phyloP scores from a whole-genome alignment of 2,329 filamentous ascomycete genomes.

The Xylariaceae sp. region DNA sequence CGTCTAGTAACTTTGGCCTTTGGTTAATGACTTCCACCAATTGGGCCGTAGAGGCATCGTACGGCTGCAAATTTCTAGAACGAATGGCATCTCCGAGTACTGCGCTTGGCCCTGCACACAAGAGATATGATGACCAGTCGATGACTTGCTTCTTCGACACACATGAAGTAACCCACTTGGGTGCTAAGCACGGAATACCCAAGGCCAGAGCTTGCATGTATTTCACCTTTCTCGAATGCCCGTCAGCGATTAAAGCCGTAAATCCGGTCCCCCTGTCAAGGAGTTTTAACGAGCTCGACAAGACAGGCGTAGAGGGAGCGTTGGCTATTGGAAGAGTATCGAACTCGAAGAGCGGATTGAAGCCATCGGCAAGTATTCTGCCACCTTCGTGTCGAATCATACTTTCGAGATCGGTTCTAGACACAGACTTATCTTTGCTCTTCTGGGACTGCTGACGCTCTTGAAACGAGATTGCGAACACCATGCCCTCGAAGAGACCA shows the following conservation, averaged over 20 bases:
- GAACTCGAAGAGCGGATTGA: slow-evolving; percentile 77
- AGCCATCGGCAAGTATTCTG: slow-evolving; percentile 72
- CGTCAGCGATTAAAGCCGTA: slow-evolving; percentile 83
- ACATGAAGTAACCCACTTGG: slow-evolving; percentile 80
- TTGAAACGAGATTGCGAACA: slow-evolving; percentile 81
- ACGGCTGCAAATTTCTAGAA: slow-evolving; percentile 71
- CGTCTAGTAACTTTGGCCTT: slow-evolving; percentile 68
- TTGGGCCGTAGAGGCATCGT: slow-evolving; percentile 61
- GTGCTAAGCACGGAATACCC: slow-evolving; percentile 82
- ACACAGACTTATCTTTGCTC: slow-evolving; percentile 55
- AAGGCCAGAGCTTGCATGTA: slow-evolving; percentile 95
- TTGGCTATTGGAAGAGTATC: slow-evolving; percentile 38
- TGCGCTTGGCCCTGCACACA: slow-evolving; percentile 81
- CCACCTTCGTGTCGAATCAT: slow-evolving; percentile 76
- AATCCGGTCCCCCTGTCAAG: slow-evolving; percentile 69
- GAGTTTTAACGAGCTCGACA: slow-evolving; percentile 55
- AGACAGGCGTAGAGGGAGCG: slow-evolving; percentile 28
- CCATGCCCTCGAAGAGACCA: slow-evolving; percentile 77
- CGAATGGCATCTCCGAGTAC: slow-evolving; percentile 78
- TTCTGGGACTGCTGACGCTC: slow-evolving; percentile 55
- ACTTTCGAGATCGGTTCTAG: slow-evolving; percentile 55
- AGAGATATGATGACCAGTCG: slow-evolving; percentile 80
- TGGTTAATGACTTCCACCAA: slow-evolving; percentile 62
- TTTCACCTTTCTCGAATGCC: slow-evolving; percentile 84
- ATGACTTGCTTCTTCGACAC: slow-evolving; percentile 65